Base-by-base conservation (phyloP, 306 rosid genomes). In the Dalbergia cochinchinensis region DNA sequence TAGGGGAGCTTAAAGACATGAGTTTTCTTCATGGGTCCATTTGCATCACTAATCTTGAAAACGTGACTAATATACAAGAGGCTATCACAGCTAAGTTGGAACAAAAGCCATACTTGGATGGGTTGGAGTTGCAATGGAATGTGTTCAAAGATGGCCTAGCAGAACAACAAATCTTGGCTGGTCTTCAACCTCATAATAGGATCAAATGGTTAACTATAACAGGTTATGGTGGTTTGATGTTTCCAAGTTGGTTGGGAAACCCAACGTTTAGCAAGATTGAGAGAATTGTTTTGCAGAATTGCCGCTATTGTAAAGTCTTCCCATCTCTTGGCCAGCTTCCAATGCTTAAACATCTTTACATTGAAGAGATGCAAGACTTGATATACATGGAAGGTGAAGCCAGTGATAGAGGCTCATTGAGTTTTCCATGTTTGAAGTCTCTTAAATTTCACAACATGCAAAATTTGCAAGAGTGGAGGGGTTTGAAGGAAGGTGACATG, bases 41-140 rank as follows among this genome's bases (percentile, higher is more conserved):
- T 3, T 75, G 81, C 41, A 62, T 82, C 2, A 51, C 53, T 31
- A 69, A 77, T 19, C 82, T 82, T 77, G 85, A 82, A 59, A 82
- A 82, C 77, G 82, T 77, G 53, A 37, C 72, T 8, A 47, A 53
- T 18, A 12, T 0, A 1, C 0, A 2, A 15, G 82, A 82, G 13
- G 82, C 78, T 15, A 6, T 10, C 47, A 39, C 20, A 8, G 73
- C 81, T 6, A 50, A 20, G 78, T 51, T 76, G n/a, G 51, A 61
- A 26, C 10, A 61, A 26, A 82, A 82, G 85, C 26, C 22, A 31
- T 61, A 76, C 67, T 9, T 82, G 69, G 63, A 82, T 14, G 59
- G 37, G 53, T 42, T 82, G 53, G 70, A 62, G 62, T 42, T 82
- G 69, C 35, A 82, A 44, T 82, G 82, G 82, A 60, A 75, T 60